Base-by-base conservation (phyloP, 2,329 filamentous ascomycete genomes). In the Setomelanomma holmii region DNA sequence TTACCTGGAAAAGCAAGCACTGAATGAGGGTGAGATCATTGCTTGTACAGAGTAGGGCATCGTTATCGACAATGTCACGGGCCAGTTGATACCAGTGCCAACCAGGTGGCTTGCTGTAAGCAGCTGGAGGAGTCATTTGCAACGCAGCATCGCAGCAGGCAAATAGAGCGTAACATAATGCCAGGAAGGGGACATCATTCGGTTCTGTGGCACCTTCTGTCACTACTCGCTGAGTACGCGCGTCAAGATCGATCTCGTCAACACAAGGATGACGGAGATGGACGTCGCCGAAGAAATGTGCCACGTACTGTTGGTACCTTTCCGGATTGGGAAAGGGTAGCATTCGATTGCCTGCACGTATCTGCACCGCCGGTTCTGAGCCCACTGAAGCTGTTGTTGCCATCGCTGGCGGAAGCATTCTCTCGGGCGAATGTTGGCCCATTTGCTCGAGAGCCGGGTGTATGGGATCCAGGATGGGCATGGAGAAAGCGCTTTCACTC, bases 151-250 rank as follows among this genome's bases (percentile, higher is more conserved):
- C 55, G 24, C 56, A 51, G 23, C 60, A 64, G 1, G 69, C 67
- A 36, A 72, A 71, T 6, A 72, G 55, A 14, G 64, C 54, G 35
- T 73, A 73, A 43, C 68, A 63, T 5, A 73, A 46, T 1, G 67
- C 68, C 5, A 73, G 51, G 24, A 70, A 65, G n/a, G 56, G 59
- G n/a, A 58, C 23, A 20, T 69, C 61, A 16, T 42, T 49, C 4
- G 55, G 19, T 6, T 58, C 60, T n/a, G 68, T 51, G 12, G 48
- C 30, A 12, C 55, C 16, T 20, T 41, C 51, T 4, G 63, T 55
- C n/a, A 72, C 48, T 52, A 73, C 58, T 16, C 49, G 55, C 30
- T 65, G 59, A 44, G 60, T 58, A 14, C 60, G 55, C 11, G 49
- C 44, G 10, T 67, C 64, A 36, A 72, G 72, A 1, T 63, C 55